Conservation (phyloP, 768 basidiomycete species). For the Mycena crocata region DNA sequence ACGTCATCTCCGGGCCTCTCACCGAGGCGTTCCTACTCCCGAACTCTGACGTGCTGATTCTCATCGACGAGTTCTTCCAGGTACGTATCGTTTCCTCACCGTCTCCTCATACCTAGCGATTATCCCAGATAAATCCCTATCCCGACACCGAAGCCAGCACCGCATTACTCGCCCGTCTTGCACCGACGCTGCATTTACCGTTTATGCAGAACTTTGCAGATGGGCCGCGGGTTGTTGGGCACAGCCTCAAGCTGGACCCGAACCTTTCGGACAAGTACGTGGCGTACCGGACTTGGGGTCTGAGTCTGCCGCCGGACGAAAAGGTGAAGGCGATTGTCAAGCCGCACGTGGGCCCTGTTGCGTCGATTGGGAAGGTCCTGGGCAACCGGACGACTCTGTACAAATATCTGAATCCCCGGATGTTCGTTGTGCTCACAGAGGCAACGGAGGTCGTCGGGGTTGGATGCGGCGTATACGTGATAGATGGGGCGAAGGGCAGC, state of each 20-base stretch:
- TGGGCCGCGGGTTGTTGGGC: conserved; percentile 65
- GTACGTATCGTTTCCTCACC: conserved; percentile 50
- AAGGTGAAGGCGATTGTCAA: conserved; percentile 64
- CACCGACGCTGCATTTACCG: conserved; percentile 65
- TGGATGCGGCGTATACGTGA: conserved; percentile 75
- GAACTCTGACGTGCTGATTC: conserved; percentile 62
- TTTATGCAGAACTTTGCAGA: conserved; percentile 58
- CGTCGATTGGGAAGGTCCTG: conserved; percentile 85
- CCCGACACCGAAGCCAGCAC: conserved; percentile 65
- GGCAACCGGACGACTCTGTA: conserved; percentile 91
- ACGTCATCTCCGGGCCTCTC: conserved; percentile 68
- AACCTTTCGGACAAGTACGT: conserved; percentile 58
- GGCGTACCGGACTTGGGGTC: conserved; percentile 75
- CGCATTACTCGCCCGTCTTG: conserved; percentile 55
- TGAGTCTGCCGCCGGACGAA: conserved; percentile 67
- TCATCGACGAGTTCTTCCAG: conserved; percentile 84
- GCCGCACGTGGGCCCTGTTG: conserved; percentile 65
- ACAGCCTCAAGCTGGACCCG: conserved; percentile 59
- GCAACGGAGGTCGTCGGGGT: conserved; percentile 39
- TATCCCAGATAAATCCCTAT: conserved; percentile 69
- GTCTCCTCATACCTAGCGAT: background rate
- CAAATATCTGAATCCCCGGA: conserved; percentile 92
- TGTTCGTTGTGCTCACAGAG: conserved; percentile 73
- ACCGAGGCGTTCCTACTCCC: conserved; percentile 70
- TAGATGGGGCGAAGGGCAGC: conserved; percentile 86